Base-by-base conservation (phyloP, 108 stramenopile genomes). In the Skeletonema marinoi region DNA sequence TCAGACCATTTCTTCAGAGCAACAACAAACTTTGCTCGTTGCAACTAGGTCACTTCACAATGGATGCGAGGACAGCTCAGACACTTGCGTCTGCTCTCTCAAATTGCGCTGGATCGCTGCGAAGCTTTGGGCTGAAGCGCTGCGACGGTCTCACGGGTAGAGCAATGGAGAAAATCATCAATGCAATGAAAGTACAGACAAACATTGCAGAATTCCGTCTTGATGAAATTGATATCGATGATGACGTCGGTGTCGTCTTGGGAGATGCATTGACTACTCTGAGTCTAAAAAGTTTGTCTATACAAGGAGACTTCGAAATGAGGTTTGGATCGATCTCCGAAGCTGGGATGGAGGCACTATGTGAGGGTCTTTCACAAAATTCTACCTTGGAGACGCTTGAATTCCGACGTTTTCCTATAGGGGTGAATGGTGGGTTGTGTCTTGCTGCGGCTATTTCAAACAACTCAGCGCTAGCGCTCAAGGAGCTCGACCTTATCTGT, bases 1-100 rank as follows among this genome's bases (percentile, higher is more conserved):
- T 62, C 19, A 62, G 32, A 14, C 19, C 60, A 36, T 62, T 14
- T 62, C 1, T 62, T 32, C 31, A 36, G 60, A 36, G n/a, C 13
- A 62, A 36, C 25, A 12, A 32, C 19, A 62, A 62, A 62, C 60
- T 62, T 62, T 16, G 60, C 60, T 62, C 12, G 9, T 21, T 62
- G 31, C 4, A 11, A 9, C 9, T 62, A 12, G 60, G 60, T 62
- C 32, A 62, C 35, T 62, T 62, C 19, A 3, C 31, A 35, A 11
- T 62, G 32, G 35, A 36, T 11, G 60, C 60, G 32, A 62, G 60
- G 60, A 62, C 60, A 62, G 12, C 60, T 36, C 60, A 62, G 25
- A 32, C n/a, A 62, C 60, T 62, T 32, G 60, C 60, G 0, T 62
- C 60, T 14, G 16, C 60, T 14, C 31, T 62, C 31, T 62, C 60